Conservation (phyloP, 164 flowering plant genomes). For the Tetracentron sinense region DNA sequence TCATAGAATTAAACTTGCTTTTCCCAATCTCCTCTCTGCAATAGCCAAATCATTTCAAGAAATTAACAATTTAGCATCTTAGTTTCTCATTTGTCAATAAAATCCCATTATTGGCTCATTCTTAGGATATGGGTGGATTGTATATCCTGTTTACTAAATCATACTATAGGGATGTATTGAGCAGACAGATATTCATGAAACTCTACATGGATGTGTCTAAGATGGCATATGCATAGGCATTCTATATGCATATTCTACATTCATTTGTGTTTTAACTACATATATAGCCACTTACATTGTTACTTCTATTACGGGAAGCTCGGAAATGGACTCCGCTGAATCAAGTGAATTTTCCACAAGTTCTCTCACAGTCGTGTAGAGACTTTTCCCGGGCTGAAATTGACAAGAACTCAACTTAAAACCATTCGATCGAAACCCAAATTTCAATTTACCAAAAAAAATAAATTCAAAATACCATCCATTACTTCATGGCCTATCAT, state of each 20-base stretch:
- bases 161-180: no score
- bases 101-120: constrained; percentile 7
- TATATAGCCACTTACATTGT: constrained; percentile 60
- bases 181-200: background rate
- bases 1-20: constrained; percentile 88
- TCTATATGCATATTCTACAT: background rate
- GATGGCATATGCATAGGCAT: no score
- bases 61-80: background rate
- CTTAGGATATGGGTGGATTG: no score
- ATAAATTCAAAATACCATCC: background rate
- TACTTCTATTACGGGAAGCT: constrained; percentile 86
- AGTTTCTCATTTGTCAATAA: constrained; percentile 45
- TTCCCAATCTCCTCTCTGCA: constrained; percentile 87
- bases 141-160: no score
- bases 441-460: background rate
- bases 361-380: constrained; percentile 95
- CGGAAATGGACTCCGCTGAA: constrained; percentile 89
- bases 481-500: background rate
- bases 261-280: background rate
- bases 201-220: background rate
- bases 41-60: constrained; percentile 4
- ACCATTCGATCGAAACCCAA: background rate
- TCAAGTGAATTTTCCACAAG: constrained; percentile 95
- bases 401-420: background rate
- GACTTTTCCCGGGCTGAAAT: constrained; percentile 83